Conservation (phyloP, 2,329 filamentous ascomycete species). For the Colletotrichum costaricense region DNA sequence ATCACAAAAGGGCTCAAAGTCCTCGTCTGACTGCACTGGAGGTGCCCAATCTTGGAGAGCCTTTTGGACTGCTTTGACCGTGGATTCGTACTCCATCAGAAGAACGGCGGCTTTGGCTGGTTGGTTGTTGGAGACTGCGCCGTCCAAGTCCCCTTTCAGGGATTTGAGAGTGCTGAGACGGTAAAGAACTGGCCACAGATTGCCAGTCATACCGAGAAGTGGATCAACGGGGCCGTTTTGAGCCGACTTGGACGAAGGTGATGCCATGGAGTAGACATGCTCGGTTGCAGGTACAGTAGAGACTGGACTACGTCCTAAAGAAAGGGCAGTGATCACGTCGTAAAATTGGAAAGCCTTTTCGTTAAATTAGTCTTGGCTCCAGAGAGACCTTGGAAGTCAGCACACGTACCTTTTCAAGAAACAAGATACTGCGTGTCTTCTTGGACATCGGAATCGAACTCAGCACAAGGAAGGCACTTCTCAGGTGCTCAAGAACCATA, state of each 20-base stretch:
- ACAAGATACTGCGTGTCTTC: background rate
- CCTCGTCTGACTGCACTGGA: background rate
- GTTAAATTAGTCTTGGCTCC: background rate
- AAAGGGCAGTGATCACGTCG: background rate
- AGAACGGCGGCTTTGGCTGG: background rate
- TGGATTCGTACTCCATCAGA: background rate
- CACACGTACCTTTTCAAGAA: background rate
- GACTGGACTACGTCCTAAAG: background rate
- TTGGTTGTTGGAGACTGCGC: background rate
- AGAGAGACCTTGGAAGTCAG: background rate
- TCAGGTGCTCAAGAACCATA: background rate
- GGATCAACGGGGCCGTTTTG: background rate
- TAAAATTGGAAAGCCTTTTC: background rate
- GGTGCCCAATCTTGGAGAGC: background rate
- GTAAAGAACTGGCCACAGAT: background rate
- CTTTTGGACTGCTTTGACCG: background rate
- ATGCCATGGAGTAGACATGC: background rate
- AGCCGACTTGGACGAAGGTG: background rate
- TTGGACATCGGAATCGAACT: background rate
- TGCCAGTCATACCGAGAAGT: background rate
- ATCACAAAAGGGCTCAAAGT: background rate
- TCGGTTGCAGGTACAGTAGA: background rate
- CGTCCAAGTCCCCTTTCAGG: background rate
- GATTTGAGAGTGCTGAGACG: background rate
- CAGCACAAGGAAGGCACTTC: background rate